Conservation (phyloP, 2,329 filamentous ascomycete genomes). For the Monilinia polystroma region DNA sequence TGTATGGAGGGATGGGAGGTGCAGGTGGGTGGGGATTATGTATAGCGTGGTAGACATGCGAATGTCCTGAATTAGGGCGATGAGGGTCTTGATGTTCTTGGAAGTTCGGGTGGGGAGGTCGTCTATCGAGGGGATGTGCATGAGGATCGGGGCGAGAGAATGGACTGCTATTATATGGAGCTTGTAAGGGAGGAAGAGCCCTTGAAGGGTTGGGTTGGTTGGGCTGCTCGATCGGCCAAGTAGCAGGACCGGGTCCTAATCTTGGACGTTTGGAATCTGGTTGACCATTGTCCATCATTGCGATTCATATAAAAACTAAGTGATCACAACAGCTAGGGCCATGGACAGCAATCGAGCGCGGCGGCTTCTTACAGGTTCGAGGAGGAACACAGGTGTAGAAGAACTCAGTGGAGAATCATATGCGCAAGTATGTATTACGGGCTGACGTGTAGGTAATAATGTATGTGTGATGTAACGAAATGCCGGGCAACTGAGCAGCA, state of each 20-base stretch:
- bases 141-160: constrained; percentile 19
- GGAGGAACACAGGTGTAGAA: constrained; percentile 33
- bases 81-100: constrained; percentile 37
- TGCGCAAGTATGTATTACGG: constrained; percentile 36
- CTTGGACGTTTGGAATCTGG: constrained; percentile 61
- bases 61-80: constrained; percentile 35
- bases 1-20: constrained; percentile 44
- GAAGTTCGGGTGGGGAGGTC: constrained; percentile 48
- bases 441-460: constrained; percentile 35
- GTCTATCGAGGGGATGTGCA: constrained; percentile 31
- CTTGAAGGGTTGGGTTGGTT: constrained; percentile 39
- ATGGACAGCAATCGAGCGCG: constrained; percentile 41
- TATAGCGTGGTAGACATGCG: constrained; percentile 34
- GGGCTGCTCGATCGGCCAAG: constrained; percentile 25
- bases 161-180: constrained; percentile 42
- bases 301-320: constrained; percentile 44
- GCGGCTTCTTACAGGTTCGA: constrained; percentile 40
- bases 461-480: constrained; percentile 32
- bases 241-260: constrained; percentile 41
- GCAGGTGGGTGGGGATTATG: constrained; percentile 42
- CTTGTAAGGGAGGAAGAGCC: constrained; percentile 45
- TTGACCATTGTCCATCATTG: constrained; percentile 57
- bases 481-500: constrained; percentile 26
- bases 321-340: constrained; percentile 41
- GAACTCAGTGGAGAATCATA: constrained; percentile 36